Base-by-base conservation (phyloP, 345 rosid species). In the Moricandia arvensis region DNA sequence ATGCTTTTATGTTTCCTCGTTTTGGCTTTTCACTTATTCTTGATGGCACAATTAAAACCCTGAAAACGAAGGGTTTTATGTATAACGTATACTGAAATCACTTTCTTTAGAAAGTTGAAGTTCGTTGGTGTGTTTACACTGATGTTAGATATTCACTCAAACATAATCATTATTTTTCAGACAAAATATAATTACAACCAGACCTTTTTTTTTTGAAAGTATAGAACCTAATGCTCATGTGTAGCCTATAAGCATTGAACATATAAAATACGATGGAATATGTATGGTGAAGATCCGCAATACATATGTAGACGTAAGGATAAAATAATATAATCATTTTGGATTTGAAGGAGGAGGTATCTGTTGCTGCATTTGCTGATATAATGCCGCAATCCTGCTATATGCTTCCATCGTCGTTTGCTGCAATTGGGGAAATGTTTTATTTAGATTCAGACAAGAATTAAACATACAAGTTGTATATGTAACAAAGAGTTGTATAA, bases 391-490 rank as follows among this genome's bases (percentile, higher is more conserved):
- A n/a, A 91, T 82, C 69, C 96, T 84, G 79, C 90, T 83, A 74
- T 89, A 90, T 58, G 93, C 87, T 69, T 94, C 87, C 88, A 88
- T 90, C 21, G 84, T 84, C 84, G 85, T 88, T 4, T 96, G 45
- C 45, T 38, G 13, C 45, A 38, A 38, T 10, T 38, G 45, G 45
- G 12, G 10, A 38, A 41, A 41, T 12, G 15, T n/a, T 12, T 41
- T 41, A 17, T 21, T 49, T 18, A 16, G 13, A 61, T 21, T 27
- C 12, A 47, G 17, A 49, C 1, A 24, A 24, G 12, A 53, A 49
- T 16, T 53, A 63, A 72, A 11, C 35, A 76, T 7, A n/a, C 17
- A 31, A 47, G 68, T 17, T 18, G 2, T 4, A 60, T 18, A 31
- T 38, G 41, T 34, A 59, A 51, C 10, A 35, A n/a, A n/a, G n/a